A percentile compares a stretch with the other conserved stretches of the same genome.
These are phyloP conservation scores for Hansenula sp. DNA, from an alignment of 1,139 yeast genomes.

Conservation along the genomic window DNA sequence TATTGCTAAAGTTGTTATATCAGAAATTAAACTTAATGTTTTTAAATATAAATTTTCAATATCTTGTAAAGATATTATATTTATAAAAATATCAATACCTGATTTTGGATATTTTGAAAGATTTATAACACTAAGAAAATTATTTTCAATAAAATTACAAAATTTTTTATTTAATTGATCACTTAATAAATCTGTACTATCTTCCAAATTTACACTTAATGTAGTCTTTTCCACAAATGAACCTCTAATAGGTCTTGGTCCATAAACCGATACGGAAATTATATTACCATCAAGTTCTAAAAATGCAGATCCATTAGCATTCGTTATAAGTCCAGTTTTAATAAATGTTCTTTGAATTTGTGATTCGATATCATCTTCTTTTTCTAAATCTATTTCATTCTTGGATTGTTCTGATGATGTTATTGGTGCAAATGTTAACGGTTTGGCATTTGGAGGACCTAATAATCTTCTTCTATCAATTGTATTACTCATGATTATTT, in stretches of 20 bases:
- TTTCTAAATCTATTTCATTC: slow-evolving; percentile 2
- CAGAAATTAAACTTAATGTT: slow-evolving; percentile 20
- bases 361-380: slow-evolving; percentile 11
- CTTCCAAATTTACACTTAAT: slow-evolving; percentile 61
- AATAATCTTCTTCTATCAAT: slow-evolving; percentile 68
- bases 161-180: slow-evolving; percentile 27
- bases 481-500: slow-evolving; percentile 20
- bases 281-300: slow-evolving; percentile 58
- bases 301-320: slow-evolving; percentile 82
- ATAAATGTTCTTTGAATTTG: slow-evolving; percentile 33
- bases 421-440: slow-evolving; percentile 37
- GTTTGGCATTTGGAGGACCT: slow-evolving; percentile 59
- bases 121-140: slow-evolving; percentile 40
- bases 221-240: slow-evolving; percentile 68
- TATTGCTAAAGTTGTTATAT: slow-evolving; percentile 50
- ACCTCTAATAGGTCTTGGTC: slow-evolving; percentile 85
- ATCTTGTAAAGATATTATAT: slow-evolving; percentile 49
- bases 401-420: slow-evolving; percentile 9
- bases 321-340: slow-evolving; percentile 59
- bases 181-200: slow-evolving; percentile 27
- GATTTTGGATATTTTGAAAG: slow-evolving; percentile 84
- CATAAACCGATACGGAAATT: slow-evolving; percentile 67
- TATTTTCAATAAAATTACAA: slow-evolving; percentile 28
- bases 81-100: slow-evolving; percentile 75
- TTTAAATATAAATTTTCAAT: slow-evolving; percentile 21